These are phyloP conservation scores for Fibroporia radiculosa DNA, from an alignment of 768 basidiomycete genomes.

Conservation along the genomic window DNA sequence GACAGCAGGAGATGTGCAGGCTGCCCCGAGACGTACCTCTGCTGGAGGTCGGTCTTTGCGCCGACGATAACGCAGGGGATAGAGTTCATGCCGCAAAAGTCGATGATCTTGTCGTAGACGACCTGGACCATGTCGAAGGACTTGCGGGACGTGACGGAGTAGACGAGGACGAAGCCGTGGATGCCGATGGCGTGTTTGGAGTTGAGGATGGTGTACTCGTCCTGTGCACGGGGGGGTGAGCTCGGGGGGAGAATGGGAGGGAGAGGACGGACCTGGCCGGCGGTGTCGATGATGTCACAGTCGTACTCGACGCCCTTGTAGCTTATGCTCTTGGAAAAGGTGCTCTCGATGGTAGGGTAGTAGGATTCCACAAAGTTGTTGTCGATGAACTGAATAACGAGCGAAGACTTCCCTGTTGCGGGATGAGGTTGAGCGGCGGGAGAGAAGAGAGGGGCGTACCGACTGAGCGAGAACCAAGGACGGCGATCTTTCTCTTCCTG, in stretches of 20 bases:
- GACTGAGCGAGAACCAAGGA: conserved; percentile 82
- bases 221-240: conserved; percentile 36
- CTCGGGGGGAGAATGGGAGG: conserved; percentile 2
- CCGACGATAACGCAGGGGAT: conserved; percentile 95
- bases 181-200: conserved; percentile 94
- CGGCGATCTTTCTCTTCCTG: conserved; percentile 84
- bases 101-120: conserved; percentile 88
- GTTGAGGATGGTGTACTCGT: conserved; percentile 93
- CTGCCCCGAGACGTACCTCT: conserved; percentile 45
- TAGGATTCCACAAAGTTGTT: conserved; percentile 88
- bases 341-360: conserved; percentile 92
- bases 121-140: conserved; percentile 95
- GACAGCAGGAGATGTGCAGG: conserved; percentile 4
- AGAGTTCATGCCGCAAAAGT: conserved; percentile 75
- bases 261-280: conserved; percentile 70
- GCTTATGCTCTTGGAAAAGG: conserved; percentile 75
- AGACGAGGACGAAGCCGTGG: conserved; percentile 95
- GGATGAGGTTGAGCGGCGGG: conserved; percentile 5
- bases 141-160: conserved; percentile 81
- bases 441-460: conserved; percentile 42
- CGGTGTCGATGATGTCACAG: conserved; percentile 97
- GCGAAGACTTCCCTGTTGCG: conserved; percentile 81
- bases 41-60: conserved; percentile 78
- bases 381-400: conserved; percentile 90
- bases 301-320: conserved; percentile 90